Base-by-base conservation (phyloP, 306 rosid genomes). In the Begonia masoniana region DNA sequence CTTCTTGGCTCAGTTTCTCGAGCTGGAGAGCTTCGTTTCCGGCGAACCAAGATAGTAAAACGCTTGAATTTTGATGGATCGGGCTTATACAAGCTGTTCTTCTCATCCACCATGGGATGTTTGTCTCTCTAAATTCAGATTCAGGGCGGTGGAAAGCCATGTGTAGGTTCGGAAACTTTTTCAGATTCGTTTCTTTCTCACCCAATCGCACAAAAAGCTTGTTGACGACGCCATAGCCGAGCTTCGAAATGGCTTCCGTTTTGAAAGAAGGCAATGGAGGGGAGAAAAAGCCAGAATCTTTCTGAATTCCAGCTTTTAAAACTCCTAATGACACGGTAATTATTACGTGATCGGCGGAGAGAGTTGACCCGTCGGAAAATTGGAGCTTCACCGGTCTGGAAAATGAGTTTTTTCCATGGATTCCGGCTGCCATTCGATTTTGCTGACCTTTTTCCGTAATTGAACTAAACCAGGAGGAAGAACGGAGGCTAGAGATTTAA, bases 211-310 rank as follows among this genome's bases (percentile, higher is more conserved):
- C 64, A 70, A 86, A 91, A 59, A 91, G 35, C 83, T 91, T 91
- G 77, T 91, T 86, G 16, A 91, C 99, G 68, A 86, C 83, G n/a
- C 99, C 96, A 74, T 81, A 91, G 23, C 99, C 99, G 49, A 91
- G 88, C 79, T 96, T 76, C 54, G 83, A 77, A 56, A 91, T 91
- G 13, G 96, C 96, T 71, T 79, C 77, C 3, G 74, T 66, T 76
- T 91, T 91, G 59, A 72, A 83, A 50, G 62, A 15, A 13, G 99
- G 99, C 69, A 91, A 66, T 45, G 82, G 82, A 57, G 99, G 99
- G 50, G 36, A 58, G 60, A 91, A 91, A 78, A 85, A 54, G 69
- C 83, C 82, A 62, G 84, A 77, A 56, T 49, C 76, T 43, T 57
- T 80, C 24, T 63, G 52, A 58, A 74, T 73, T 15, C 81, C 79